Conservation (phyloP, 169 alveolate genomes). For the Plasmodium fragile region DNA sequence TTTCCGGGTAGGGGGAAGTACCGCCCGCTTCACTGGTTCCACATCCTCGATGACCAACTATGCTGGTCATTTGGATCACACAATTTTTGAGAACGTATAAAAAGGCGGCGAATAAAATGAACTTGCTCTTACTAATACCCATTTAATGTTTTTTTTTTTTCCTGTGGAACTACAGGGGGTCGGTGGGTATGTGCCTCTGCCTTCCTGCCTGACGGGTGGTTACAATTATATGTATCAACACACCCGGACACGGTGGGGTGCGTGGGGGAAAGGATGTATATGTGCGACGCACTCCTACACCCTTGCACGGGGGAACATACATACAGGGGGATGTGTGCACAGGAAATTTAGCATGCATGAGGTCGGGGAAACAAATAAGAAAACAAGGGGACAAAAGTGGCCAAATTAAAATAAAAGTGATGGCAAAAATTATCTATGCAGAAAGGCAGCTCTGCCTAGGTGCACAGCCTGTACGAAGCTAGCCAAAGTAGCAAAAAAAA, state of each 20-base stretch:
- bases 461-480: background rate
- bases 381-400: background rate
- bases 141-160: background rate
- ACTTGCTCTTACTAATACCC: background rate
- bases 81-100: background rate
- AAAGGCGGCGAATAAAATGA: background rate
- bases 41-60: slow-evolving; percentile 85
- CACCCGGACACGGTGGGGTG: background rate
- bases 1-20: slow-evolving; percentile 79
- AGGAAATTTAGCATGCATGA: background rate
- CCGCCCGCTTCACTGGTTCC: slow-evolving; percentile 83
- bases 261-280: background rate
- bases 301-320: background rate
- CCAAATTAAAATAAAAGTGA: background rate
- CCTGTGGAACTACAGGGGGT: background rate
- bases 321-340: background rate
- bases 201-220: background rate
- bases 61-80: slow-evolving; percentile 17
- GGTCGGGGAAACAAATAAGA: background rate
- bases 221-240: background rate
- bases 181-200: no score
- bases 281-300: background rate
- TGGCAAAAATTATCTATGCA: background rate
- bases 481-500: background rate
- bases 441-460: background rate